phyloP scores from a whole-genome alignment of 352 stramenopile genomes.

The Pythium diclinum region DNA sequence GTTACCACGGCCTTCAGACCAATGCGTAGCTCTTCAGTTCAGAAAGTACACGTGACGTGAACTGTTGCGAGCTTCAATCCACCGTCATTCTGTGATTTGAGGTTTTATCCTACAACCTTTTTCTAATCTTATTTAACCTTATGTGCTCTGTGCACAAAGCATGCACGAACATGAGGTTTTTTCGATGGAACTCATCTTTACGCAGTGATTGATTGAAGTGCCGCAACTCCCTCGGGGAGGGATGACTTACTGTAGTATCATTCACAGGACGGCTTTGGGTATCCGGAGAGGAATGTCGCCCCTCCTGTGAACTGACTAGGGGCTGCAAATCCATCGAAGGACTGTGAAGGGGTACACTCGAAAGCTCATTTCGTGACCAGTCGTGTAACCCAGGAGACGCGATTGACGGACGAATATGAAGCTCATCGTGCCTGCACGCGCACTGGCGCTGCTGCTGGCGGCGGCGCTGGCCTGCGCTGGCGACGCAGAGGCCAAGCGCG shows the following conservation, averaged over 20 bases:
- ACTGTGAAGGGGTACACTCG: not conserved
- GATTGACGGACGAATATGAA: conserved; percentile 12
- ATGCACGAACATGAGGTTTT: not conserved
- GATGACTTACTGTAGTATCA: conserved; percentile 3
- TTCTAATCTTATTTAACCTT: not conserved
- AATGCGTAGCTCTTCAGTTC: not conserved
- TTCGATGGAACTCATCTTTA: not conserved
- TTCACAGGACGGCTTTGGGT: not conserved
- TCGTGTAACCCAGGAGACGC: not conserved
- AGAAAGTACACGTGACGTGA: not conserved
- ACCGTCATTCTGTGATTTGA: conserved; percentile 6
- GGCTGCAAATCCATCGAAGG: not conserved
- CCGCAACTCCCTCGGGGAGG: not conserved
- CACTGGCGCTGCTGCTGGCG: conserved; percentile 11
- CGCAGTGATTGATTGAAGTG: conserved; percentile 2
- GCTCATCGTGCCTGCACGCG: conserved; percentile 3
- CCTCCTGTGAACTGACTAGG: not conserved
- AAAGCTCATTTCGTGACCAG: not conserved
- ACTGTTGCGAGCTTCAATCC: conserved; percentile 4
- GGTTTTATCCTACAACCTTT: not conserved
- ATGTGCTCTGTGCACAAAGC: not conserved
- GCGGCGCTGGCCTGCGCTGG: conserved; percentile 5
- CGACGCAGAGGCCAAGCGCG: not conserved
- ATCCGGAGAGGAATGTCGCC: not conserved
- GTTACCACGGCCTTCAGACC: conserved; percentile 8